phyloP scores from a whole-genome alignment of 2,329 filamentous ascomycete genomes.

The Ramichloridium luteum region DNA sequence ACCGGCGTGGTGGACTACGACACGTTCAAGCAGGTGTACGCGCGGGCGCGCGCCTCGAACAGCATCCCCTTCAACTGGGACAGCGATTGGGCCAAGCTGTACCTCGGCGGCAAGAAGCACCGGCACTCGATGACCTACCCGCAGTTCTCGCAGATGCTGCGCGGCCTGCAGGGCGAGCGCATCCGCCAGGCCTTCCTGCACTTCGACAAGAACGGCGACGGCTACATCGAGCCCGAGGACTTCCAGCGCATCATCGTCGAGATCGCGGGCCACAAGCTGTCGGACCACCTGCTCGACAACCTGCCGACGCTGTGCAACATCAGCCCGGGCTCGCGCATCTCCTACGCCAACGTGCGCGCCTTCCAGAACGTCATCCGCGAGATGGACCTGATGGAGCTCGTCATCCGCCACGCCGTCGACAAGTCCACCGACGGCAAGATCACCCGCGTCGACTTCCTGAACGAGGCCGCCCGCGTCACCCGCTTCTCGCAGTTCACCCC shows the following conservation, averaged over 20 bases:
- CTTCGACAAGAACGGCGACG: conserved; percentile 83
- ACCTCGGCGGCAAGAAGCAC: conserved; percentile 78
- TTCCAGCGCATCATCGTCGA: conserved; percentile 95
- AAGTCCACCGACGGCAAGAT: conserved; percentile 87
- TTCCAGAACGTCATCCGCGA: conserved; percentile 97
- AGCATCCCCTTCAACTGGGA: conserved; percentile 94
- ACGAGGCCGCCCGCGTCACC: conserved; percentile 81
- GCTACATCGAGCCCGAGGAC: conserved; percentile 88
- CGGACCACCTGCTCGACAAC: conserved; percentile 85
- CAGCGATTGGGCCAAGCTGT: conserved; percentile 89
- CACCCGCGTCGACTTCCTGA: conserved; percentile 83
- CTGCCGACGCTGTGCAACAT: conserved; percentile 92
- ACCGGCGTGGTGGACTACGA: conserved; percentile 82
- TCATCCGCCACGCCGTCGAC: conserved; percentile 72
- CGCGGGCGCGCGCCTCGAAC: conserved; percentile 72
- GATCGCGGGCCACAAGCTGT: conserved; percentile 90
- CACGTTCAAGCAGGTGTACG: conserved; percentile 72
- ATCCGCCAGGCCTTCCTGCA: conserved; percentile 89
- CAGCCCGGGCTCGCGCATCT: conserved; percentile 80
- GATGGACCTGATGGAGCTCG: conserved; percentile 93
- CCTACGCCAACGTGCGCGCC: conserved; percentile 90
- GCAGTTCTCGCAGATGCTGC: conserved; percentile 96
- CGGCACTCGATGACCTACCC: conserved; percentile 87
- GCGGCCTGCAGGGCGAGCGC: conserved; percentile 87
- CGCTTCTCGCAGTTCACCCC: conserved; percentile 94